Evolutionary conservation across 768 basidiomycete species (phyloP), one percentile per base, ranked within the genome.

Genomic region (Auricularia heimuer): DNA sequence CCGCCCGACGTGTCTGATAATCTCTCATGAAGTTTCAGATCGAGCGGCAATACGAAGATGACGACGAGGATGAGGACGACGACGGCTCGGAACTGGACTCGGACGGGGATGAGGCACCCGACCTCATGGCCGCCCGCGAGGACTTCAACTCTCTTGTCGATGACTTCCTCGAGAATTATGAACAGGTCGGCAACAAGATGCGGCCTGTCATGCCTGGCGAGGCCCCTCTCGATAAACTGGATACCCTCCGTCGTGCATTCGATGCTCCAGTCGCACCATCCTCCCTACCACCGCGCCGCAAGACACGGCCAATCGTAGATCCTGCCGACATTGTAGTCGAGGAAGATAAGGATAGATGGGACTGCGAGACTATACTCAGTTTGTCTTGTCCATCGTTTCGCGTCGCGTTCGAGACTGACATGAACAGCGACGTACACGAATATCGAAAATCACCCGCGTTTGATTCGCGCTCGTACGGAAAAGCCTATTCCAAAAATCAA

Each of bases 281-380:
- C 39, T 42, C 39, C 8, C 39, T 8, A 42, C 39, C 39, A 42
- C 39, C 39, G 39, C 39, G 39, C 39, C 39, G 39, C 39, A 42
- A 42, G 39, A 8, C 39, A 54, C 61, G 67, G 70, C 21, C 69
- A 62, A 18, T 66, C 67, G 63, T 61, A 65, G 66, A 75, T 72
- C 65, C 54, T 66, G 39, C 62, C 67, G 67, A 73, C 66, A 69
- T 72, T 68, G 71, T 79, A 62, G 76, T 60, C 77, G 85, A 88
- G 68, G 87, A 89, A 68, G 70, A 73, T 37, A 73, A 76, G 65
- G 74, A 77, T n/a, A 77, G 85, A 56, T 99, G 97, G 97, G 97
- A 99, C 73, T 95, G 92, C 67, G 95, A 99, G 75, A 97, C 94
- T 1, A 90, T 99, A 45, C 78, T 99, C 2, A 87, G 96, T 96